Conservation (phyloP, 2,329 filamentous ascomycete genomes). For the Monosporascus sp. region DNA sequence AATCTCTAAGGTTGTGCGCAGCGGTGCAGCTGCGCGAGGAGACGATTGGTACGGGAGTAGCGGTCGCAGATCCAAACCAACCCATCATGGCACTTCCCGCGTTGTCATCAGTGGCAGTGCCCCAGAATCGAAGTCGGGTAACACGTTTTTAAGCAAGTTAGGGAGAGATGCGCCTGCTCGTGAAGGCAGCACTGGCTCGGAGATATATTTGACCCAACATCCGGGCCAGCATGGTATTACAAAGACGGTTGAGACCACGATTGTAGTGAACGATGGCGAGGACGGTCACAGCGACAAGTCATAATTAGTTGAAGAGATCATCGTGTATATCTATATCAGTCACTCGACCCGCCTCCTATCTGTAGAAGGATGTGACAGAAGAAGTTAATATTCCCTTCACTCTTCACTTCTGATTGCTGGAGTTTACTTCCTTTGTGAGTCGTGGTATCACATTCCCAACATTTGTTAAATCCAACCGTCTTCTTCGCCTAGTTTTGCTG, state of each 20-base stretch:
- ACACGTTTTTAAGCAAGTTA: neutral
- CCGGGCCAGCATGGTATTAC: neutral
- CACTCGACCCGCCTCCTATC: too few relatives aligned
- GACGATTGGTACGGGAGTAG: neutral
- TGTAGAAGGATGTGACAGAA: too few relatives aligned
- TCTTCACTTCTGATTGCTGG: too few relatives aligned
- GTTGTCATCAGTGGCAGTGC: neutral
- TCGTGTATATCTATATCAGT: too few relatives aligned
- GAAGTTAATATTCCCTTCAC: too few relatives aligned
- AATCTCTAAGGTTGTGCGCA: constrained; percentile 11
- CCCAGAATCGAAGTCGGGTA: neutral
- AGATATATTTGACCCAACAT: neutral
- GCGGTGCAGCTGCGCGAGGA: neutral
- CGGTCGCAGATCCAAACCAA: neutral
- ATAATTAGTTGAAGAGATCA: too few relatives aligned
- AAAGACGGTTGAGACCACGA: neutral
- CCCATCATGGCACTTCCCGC: neutral
- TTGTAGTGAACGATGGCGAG: neutral
- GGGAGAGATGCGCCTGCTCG: neutral
- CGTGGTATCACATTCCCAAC: too few relatives aligned
- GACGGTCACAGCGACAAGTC: neutral
- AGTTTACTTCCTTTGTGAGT: too few relatives aligned
- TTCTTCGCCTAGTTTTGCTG: too few relatives aligned
- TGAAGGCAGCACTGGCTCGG: neutral
- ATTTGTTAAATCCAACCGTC: too few relatives aligned